phyloP scores from a whole-genome alignment of 768 basidiomycete species.

The Tylopilus subfusipes region DNA sequence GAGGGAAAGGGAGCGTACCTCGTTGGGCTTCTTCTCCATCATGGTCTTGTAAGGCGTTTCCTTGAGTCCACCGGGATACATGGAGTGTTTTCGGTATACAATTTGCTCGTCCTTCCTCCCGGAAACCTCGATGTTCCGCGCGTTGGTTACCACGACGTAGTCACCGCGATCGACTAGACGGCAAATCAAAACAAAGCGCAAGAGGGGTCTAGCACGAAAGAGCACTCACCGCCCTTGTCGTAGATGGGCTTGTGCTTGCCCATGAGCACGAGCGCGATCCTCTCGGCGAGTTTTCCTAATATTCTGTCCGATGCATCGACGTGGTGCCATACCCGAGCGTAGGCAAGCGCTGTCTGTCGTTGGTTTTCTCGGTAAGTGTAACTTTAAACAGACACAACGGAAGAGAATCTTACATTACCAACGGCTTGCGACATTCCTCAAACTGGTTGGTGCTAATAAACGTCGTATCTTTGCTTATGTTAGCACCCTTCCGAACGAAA shows the following conservation, averaged over 20 bases:
- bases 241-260: conserved; percentile 99
- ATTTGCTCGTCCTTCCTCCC: conserved; percentile 87
- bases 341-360: conserved; percentile 88
- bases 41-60: conserved; percentile 82
- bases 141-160: conserved; percentile 95
- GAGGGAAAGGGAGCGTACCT: conserved; percentile 49
- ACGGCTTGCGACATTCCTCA: conserved; percentile 76
- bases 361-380: neutral
- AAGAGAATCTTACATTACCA: conserved; percentile 62
- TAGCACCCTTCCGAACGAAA: no score
- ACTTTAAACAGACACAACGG: neutral
- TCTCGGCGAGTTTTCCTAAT: conserved; percentile 91
- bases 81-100: conserved; percentile 84
- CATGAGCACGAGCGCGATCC: conserved; percentile 95
- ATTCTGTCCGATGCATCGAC: conserved; percentile 87
- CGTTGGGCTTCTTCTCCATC: conserved; percentile 84
- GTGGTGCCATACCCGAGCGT: conserved; percentile 95
- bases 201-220: neutral
- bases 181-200: neutral
- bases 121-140: conserved; percentile 76
- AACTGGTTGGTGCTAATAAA: no score
- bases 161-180: conserved; percentile 92
- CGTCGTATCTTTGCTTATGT: neutral
- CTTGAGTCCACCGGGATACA: conserved; percentile 91
- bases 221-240: conserved; percentile 75